Conservation (phyloP, 2,329 filamentous ascomycete genomes). For the Colletotrichum sojae region DNA sequence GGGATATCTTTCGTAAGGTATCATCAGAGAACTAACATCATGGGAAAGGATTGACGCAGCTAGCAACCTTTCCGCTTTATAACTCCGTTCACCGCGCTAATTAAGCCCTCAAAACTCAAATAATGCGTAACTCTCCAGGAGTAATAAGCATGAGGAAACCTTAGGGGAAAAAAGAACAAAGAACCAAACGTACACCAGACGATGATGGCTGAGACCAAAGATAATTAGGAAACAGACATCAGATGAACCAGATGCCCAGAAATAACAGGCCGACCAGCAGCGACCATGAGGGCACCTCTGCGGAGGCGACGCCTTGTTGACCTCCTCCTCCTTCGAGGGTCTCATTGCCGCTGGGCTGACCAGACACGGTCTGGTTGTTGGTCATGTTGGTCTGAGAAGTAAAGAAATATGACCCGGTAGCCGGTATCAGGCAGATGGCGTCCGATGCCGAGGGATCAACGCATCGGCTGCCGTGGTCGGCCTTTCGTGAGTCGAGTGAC, state of each 20-base stretch:
- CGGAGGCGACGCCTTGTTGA: not conserved
- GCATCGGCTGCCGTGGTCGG: conserved; percentile 57
- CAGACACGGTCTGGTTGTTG: conserved; percentile 61
- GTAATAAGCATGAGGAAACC: too few relatives aligned
- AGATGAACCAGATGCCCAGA: conserved; percentile 25
- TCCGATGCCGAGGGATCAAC: conserved; percentile 51
- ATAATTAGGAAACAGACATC: not conserved
- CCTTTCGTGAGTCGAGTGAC: conserved; percentile 58
- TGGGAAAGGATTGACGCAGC: too few relatives aligned
- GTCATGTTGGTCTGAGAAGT: conserved; percentile 61
- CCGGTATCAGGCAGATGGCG: conserved; percentile 66
- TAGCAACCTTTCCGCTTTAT: not conserved
- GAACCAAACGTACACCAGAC: too few relatives aligned
- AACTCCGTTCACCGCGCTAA: conserved; percentile 19
- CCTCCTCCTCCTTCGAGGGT: not conserved
- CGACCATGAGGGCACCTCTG: conserved; percentile 17
- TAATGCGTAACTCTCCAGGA: too few relatives aligned
- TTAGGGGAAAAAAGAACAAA: too few relatives aligned
- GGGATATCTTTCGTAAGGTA: not conserved
- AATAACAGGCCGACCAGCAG: not conserved
- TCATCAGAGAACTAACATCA: not conserved
- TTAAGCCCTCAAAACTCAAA: too few relatives aligned
- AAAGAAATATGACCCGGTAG: conserved; percentile 65
- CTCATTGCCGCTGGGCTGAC: conserved; percentile 4
- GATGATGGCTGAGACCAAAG: not conserved